Percentiles rank a stretch among this genome's conserved stretches.
Conservation (phyloP, 164 flowering plant genomes). For the Sextonia rubra region DNA sequence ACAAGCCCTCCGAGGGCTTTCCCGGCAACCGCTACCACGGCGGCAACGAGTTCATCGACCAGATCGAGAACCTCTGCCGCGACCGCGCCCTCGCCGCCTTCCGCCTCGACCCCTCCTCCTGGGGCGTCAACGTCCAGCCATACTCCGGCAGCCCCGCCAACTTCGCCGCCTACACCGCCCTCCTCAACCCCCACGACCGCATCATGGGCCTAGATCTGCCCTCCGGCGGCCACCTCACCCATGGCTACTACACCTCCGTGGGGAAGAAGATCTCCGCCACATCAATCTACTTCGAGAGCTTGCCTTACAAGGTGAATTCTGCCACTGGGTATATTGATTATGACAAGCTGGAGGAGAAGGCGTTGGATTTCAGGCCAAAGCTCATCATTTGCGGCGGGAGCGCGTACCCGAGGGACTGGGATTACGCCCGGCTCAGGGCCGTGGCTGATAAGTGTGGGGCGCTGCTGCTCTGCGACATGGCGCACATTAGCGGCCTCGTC, state of each 20-base stretch:
- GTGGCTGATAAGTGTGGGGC: conserved; percentile 94
- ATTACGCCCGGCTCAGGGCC: conserved; percentile 61
- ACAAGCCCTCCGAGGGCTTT: conserved; percentile 98
- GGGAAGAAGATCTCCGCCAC: conserved; percentile 98
- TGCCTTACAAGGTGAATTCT: conserved; percentile 90
- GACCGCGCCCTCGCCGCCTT: conserved; percentile 75
- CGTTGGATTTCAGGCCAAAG: conserved; percentile 91
- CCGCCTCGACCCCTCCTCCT: conserved; percentile 55
- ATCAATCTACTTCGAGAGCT: conserved; percentile 94
- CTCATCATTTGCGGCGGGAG: conserved; percentile 96
- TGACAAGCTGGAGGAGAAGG: conserved; percentile 96
- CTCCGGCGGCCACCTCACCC: conserved; percentile 93
- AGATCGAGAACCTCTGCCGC: conserved; percentile 88
- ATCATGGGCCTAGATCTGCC: conserved; percentile 97
- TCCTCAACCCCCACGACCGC: conserved; percentile 86
- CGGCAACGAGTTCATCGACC: conserved; percentile 94
- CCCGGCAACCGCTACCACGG: conserved; percentile 99
- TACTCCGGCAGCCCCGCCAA: conserved; percentile 95
- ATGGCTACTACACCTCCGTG: conserved; percentile 90
- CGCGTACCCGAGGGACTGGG: conserved; percentile 97
- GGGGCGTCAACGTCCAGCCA: conserved; percentile 99
- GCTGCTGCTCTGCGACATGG: conserved; percentile 93
- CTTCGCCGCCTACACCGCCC: conserved; percentile 96
- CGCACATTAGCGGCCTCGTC: conserved; percentile 98
- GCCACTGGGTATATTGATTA: conserved; percentile 84